Conservation (phyloP, 306 rosid genomes). For the Vigna hirtella region DNA sequence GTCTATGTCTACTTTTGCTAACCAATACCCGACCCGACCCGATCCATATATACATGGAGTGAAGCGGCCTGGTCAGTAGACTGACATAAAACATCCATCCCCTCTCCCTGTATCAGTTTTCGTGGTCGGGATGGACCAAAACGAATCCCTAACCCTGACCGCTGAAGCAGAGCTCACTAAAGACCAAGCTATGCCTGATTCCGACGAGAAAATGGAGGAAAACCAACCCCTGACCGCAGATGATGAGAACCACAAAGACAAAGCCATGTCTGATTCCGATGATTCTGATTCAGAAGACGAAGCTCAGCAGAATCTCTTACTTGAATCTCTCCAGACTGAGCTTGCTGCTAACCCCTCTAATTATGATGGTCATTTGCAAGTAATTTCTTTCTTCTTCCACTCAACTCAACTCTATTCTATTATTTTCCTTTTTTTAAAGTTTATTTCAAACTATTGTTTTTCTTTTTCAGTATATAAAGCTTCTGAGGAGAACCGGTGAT, state of each 20-base stretch:
- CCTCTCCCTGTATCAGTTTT: background rate
- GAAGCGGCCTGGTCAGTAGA: background rate
- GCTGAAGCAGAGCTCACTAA: slow-evolving; percentile 16
- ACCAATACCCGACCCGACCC: background rate
- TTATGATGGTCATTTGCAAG: slow-evolving; percentile 79
- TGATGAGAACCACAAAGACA: slow-evolving; percentile 14
- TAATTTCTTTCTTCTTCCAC: slow-evolving; percentile 14
- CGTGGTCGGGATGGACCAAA: slow-evolving; percentile 47
- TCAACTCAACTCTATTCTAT: background rate
- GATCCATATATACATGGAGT: background rate
- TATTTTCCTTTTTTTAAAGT: background rate
- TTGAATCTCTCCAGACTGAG: slow-evolving; percentile 66
- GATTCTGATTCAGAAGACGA: slow-evolving; percentile 67
- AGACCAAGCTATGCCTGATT: slow-evolving; percentile 27
- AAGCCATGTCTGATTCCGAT: slow-evolving; percentile 31
- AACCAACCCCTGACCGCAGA: slow-evolving; percentile 33
- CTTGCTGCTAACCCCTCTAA: slow-evolving; percentile 73
- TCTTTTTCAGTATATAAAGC: slow-evolving; percentile 63
- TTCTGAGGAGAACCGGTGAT: slow-evolving; percentile 74
- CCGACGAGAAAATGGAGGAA: slow-evolving; percentile 53
- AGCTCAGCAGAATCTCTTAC: slow-evolving; percentile 64
- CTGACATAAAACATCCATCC: background rate
- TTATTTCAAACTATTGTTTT: background rate
- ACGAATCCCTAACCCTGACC: slow-evolving; percentile 31
- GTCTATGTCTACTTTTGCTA: no score